Base-by-base conservation (phyloP, 1,139 yeast genomes). In the Pichia sp. region DNA sequence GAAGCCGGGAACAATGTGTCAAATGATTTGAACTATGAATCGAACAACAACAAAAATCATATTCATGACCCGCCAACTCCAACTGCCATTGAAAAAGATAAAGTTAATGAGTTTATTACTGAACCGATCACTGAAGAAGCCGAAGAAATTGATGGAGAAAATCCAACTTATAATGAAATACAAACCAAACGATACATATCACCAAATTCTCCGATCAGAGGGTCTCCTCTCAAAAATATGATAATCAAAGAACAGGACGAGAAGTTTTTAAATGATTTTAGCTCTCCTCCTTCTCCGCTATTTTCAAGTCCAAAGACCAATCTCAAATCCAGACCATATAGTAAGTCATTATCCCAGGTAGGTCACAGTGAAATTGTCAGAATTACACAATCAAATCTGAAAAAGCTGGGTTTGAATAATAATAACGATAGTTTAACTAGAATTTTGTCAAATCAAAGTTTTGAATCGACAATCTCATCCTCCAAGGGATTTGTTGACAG, bases 341-440 rank as follows among this genome's bases (percentile, higher is more conserved):
- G 82, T 47, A 75, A 77, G 55, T 79, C 86, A 0, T 61, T 80
- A 41, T 77, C 84, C 2, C 66, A 75, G 3, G 71, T 75, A 4
- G 68, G 67, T 41, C 67, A 69, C 33, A 44, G 45, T 37, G 50
- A 47, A 34, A 34, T 47, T 7, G 46, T 47, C 6, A 43, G 50
- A 28, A 41, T 47, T 16, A 16, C 23, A 16, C 23, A 16, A 16
- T 16, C 23, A 16, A 16, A 16, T 16, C 23, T 16, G 23, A 16
- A 31, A 31, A 31, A 8, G 33, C 33, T 31, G 33, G 33, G 7
- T 8, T 8, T 8, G 33, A 31, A 10, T 16, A 6, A 39, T 37
- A 16, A 27, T 16, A 48, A 47, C 27, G 48, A 45, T 28, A 39
- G 26, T 4, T 29, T 47, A 11, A 45, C 42, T 32, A 35, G 44